Percentiles rank a stretch among this genome's conserved stretches.
These are phyloP conservation scores for Stagonosporopsis rhizophila DNA, from an alignment of 2,329 filamentous ascomycete species.

Conservation along the genomic window DNA sequence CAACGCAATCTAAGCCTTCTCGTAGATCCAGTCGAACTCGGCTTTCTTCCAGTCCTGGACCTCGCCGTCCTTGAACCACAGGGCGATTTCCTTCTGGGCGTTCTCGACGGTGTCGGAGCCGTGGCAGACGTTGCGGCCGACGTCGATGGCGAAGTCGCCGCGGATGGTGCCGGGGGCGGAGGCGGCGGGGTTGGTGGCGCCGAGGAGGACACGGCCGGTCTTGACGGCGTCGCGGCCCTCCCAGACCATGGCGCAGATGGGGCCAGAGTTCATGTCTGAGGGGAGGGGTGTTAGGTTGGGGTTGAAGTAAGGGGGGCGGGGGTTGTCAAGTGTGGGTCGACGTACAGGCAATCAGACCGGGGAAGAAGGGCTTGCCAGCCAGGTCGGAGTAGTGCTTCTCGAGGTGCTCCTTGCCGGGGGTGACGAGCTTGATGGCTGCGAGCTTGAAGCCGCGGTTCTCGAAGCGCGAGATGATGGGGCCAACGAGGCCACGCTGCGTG, in stretches of 20 bases:
- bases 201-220: slow-evolving; percentile 95
- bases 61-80: slow-evolving; percentile 96
- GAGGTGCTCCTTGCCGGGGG: slow-evolving; percentile 91
- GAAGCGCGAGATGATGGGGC: slow-evolving; percentile 97
- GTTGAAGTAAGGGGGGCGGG: not conserved
- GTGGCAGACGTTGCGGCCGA: slow-evolving; percentile 99
- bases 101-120: slow-evolving; percentile 98
- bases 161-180: slow-evolving; percentile 98
- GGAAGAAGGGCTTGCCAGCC: slow-evolving; percentile 94
- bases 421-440: slow-evolving; percentile 92
- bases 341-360: slow-evolving; percentile 88
- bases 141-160: slow-evolving; percentile 86
- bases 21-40: slow-evolving; percentile 95
- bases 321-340: slow-evolving; percentile 18
- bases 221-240: slow-evolving; percentile 98
- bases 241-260: slow-evolving; percentile 99
- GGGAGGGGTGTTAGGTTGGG: not conserved
- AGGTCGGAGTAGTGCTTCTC: slow-evolving; percentile 98
- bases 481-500: slow-evolving; percentile 90
- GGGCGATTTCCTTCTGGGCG: slow-evolving; percentile 98
- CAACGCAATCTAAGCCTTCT: slow-evolving; percentile 65
- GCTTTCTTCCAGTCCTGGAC: slow-evolving; percentile 83
- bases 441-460: slow-evolving; percentile 99
- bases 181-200: slow-evolving; percentile 97
- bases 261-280: slow-evolving; percentile 93